Base-by-base conservation (phyloP, 139 green algal species). In the Yamagishiella unicocca region DNA sequence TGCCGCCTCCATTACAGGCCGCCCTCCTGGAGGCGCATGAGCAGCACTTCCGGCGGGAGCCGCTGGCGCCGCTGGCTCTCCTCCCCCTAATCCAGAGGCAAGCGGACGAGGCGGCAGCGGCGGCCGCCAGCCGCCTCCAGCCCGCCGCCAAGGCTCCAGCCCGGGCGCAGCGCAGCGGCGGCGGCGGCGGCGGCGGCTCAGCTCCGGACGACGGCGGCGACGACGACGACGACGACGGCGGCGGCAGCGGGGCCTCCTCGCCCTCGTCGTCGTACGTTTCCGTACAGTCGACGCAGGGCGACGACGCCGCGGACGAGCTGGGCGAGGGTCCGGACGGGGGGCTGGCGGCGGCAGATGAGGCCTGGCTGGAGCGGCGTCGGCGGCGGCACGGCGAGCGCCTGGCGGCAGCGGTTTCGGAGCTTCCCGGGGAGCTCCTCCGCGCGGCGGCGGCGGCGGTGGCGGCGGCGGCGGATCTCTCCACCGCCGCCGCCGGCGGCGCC, bases 21-120 rank as follows among this genome's bases (percentile, higher is more conserved):
- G 77, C 77, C 2, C 77, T 84, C 22, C 55, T 58, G 4, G 77
- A 84, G 40, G 77, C 77, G 9, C 27, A 74, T 6, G 77, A 84
- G 25, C 77, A 84, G 55, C 77, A 84, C 58, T 84, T 84, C 27
- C 38, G 77, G 21, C 27, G 37, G 17, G 37, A 84, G 77, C 55
- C 58, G 9, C 54, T 84, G 40, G 55, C 77, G 4, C 40, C 77
- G 5, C 54, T 84, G 55, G 77, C 77, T 1, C 77, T 84, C 0
- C 77, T 84, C 55, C 77, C 77, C 29, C 77, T 61, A 58, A 54
- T 42, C 54, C 55, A 73, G 37, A 55, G 40, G 29, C 55, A 42
- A 29, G 77, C 55, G 55, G 55, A 73, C 25, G 77, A 84, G 77
- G 55, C 25, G 1, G 58, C 33, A 31, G 74, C 4, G 74, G 46